These are phyloP conservation scores for Trichoderma cornu-damae DNA, from an alignment of 2,329 filamentous ascomycete genomes.

Conservation along the genomic window DNA sequence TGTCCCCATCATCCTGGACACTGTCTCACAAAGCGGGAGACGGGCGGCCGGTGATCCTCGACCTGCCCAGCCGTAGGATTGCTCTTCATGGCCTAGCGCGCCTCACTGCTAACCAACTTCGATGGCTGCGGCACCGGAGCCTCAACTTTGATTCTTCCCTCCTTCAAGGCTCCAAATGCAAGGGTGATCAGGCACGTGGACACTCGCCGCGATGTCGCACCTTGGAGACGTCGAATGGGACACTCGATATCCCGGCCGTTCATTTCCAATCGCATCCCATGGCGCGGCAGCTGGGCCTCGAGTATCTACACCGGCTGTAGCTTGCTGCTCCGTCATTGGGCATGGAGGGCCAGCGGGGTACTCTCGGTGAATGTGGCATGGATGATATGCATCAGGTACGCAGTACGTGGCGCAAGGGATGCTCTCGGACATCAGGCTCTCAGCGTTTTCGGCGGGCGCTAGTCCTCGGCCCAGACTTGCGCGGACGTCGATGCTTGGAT, in stretches of 20 bases:
- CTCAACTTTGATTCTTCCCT: conserved; percentile 2
- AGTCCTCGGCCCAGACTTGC: conserved; percentile 12
- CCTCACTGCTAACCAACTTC: conserved; percentile 3
- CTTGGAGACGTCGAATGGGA: conserved; percentile 9
- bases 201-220: conserved; percentile 10
- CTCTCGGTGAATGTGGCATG: conserved; percentile 16
- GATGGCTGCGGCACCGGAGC: conserved; percentile 1
- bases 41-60: not conserved
- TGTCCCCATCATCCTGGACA: not conserved
- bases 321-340: conserved; percentile 17
- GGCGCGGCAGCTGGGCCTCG: conserved; percentile 3
- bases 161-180: not conserved
- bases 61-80: not conserved
- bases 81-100: conserved; percentile 11
- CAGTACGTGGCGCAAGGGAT: conserved; percentile 15
- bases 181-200: conserved; percentile 17
- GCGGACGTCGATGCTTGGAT: conserved; percentile 1
- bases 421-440: conserved; percentile 7
- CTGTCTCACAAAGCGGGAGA: conserved; percentile 4
- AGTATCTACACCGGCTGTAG: conserved; percentile 18
- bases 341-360: conserved; percentile 6
- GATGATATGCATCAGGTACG: conserved; percentile 17
- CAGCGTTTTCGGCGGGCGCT: conserved; percentile 7
- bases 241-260: not conserved
- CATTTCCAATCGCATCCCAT: conserved; percentile 5